Percentiles rank a stretch among this genome's conserved stretches.
These are phyloP conservation scores for Pharnaceum exiguum DNA, from an alignment of 148 eudicot genomes.

Conservation along the genomic window DNA sequence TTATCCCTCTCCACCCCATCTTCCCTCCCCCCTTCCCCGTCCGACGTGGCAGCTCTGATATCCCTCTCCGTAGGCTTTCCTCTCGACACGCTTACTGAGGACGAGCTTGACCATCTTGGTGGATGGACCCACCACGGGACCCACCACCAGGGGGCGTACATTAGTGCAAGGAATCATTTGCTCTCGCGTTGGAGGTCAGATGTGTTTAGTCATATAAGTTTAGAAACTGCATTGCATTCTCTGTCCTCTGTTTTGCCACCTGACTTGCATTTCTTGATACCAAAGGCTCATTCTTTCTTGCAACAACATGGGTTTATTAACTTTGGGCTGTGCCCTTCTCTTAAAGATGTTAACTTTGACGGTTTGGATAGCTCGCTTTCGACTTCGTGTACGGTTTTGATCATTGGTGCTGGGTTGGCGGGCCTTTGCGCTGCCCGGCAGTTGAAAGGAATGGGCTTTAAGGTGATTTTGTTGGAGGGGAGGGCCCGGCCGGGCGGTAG, in stretches of 20 bases:
- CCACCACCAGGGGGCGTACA: slow-evolving; percentile 50
- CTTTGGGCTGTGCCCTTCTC: slow-evolving; percentile 63
- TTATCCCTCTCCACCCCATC: slow-evolving; percentile 36
- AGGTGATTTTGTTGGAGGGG: slow-evolving; percentile 77
- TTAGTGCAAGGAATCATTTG: slow-evolving; percentile 68
- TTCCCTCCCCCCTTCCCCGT: slow-evolving; percentile 22
- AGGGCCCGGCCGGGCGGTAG: slow-evolving; percentile 75
- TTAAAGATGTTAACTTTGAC: slow-evolving; percentile 12
- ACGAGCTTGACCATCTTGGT: slow-evolving; percentile 67
- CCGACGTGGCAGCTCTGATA: slow-evolving; percentile 70
- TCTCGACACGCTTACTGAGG: slow-evolving; percentile 75
- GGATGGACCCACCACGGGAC: slow-evolving; percentile 46
- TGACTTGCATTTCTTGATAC: slow-evolving; percentile 48
- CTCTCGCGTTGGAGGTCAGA: slow-evolving; percentile 76
- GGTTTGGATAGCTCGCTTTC: slow-evolving; percentile 10
- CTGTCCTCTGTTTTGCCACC: slow-evolving; percentile 41
- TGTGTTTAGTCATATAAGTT: too few species aligned
- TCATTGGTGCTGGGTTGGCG: slow-evolving; percentile 78
- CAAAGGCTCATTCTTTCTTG: slow-evolving; percentile 58
- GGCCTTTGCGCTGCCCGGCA: slow-evolving; percentile 81
- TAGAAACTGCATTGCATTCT: too few species aligned
- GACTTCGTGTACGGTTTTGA: slow-evolving; percentile 42
- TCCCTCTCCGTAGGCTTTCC: slow-evolving; percentile 95
- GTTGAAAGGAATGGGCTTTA: slow-evolving; percentile 67
- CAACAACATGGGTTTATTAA: slow-evolving; percentile 77